Conservation (phyloP, 345 rosid species). For the Raphanus raphanistrum region DNA sequence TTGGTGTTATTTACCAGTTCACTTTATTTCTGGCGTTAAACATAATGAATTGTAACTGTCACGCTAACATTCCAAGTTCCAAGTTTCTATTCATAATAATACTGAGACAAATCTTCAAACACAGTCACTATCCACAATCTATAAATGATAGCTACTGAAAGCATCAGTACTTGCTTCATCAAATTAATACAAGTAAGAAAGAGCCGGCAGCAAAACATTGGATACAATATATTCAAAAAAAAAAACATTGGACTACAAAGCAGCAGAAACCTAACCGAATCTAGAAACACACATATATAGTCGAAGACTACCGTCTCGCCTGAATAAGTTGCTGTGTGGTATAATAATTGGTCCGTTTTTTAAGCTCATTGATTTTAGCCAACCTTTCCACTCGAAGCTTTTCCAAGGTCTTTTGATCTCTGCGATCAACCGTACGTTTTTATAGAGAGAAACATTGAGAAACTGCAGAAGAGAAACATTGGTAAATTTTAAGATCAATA, state of each 20-base stretch:
- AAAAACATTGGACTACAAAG: not conserved
- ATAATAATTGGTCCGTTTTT: slow-evolving; percentile 94
- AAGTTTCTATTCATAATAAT: not conserved
- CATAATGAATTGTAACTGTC: not conserved
- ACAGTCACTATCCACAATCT: not conserved
- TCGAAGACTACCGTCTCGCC: slow-evolving; percentile 42
- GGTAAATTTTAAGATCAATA: no score
- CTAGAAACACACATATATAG: not conserved
- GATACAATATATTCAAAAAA: not conserved
- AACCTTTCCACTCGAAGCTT: slow-evolving; percentile 83
- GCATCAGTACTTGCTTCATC: slow-evolving; percentile 9
- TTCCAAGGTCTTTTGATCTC: slow-evolving; percentile 79
- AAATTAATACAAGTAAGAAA: not conserved
- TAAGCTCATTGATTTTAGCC: slow-evolving; percentile 86
- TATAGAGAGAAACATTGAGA: not conserved
- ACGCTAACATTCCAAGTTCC: not conserved
- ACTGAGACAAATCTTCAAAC: not conserved
- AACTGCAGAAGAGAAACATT: not conserved
- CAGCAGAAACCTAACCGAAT: not conserved
- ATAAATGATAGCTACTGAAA: not conserved
- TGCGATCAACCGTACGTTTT: slow-evolving; percentile 59
- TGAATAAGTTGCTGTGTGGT: slow-evolving; percentile 89
- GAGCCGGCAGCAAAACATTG: not conserved
- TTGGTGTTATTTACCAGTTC: no score
- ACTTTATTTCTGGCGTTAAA: not conserved